phyloP scores from a whole-genome alignment of 1,284 basidiomycete species.

The Cutaneotrichosporon sp. region DNA sequence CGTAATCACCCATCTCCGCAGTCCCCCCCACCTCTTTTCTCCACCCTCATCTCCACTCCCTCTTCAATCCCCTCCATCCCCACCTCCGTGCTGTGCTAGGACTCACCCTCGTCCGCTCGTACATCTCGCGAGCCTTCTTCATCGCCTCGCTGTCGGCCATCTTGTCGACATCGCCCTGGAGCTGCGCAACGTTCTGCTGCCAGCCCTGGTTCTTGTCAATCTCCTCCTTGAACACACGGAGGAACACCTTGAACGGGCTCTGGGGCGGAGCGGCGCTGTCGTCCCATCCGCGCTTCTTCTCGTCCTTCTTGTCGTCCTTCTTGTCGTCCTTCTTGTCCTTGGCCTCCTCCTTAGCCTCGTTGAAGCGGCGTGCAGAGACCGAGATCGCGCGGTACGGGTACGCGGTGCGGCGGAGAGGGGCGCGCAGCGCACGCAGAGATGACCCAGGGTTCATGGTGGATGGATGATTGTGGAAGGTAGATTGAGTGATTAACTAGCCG shows the following conservation, averaged over 20 bases:
- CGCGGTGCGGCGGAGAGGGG: constrained; percentile 11
- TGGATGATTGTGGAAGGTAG: neutral
- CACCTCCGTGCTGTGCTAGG: too few relatives aligned
- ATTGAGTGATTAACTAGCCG: neutral
- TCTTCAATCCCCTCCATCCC: neutral
- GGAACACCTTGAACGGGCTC: constrained; percentile 94
- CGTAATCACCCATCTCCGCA: too few relatives aligned
- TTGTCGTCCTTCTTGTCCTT: constrained; percentile 15
- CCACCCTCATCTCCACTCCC: neutral
- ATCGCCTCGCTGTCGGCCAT: constrained; percentile 96
- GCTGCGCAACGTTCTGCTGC: constrained; percentile 93
- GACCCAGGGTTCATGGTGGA: constrained; percentile 12
- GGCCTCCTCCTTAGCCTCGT: constrained; percentile 12
- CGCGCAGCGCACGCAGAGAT: constrained; percentile 11
- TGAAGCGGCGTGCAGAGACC: constrained; percentile 8
- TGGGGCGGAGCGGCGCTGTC: constrained; percentile 60
- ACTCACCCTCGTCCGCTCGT: constrained; percentile 87
- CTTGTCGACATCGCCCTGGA: constrained; percentile 96
- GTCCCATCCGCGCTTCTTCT: constrained; percentile 23
- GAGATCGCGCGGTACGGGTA: neutral
- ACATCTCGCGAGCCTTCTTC: constrained; percentile 83
- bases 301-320: constrained; percentile 21
- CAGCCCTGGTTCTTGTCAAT: constrained; percentile 89
- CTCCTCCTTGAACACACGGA: constrained; percentile 89
- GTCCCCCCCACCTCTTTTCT: neutral